A percentile compares a stretch with the other conserved stretches of the same genome.
These are phyloP conservation scores for Pistacia vera DNA, from an alignment of 345 rosid species.

Conservation along the genomic window DNA sequence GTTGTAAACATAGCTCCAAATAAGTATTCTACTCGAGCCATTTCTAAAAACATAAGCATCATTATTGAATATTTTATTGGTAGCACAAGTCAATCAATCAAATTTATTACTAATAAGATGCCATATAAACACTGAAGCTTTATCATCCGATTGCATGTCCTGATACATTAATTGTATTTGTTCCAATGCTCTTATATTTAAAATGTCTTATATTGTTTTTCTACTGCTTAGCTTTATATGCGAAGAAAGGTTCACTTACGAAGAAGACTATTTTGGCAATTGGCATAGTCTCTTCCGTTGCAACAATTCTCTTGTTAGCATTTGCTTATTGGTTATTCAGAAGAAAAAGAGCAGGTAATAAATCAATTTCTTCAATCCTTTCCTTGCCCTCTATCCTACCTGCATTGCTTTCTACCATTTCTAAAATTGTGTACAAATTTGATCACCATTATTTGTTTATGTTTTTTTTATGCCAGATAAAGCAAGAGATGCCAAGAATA, in stretches of 20 bases:
- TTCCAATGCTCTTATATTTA: no score
- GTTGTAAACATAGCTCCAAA: no score
- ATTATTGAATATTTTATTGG: no score
- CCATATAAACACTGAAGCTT: no score
- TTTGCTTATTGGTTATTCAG: conserved; percentile 4
- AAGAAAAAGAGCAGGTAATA: conserved; percentile 16
- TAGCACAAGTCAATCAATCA: no score
- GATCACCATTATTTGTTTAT: neutral
- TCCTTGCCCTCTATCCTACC: neutral
- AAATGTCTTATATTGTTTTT: neutral
- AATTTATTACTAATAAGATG: no score
- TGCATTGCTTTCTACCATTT: neutral
- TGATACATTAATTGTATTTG: no score
- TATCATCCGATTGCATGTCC: no score
- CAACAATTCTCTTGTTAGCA: neutral
- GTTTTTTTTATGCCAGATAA: conserved; percentile 22
- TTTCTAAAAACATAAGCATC: no score
- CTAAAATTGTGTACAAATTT: neutral
- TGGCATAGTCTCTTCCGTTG: neutral
- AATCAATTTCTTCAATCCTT: neutral
- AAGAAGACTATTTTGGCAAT: conserved; percentile 12
- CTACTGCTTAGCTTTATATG: conserved; percentile 15
- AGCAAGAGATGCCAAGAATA: conserved; percentile 14
- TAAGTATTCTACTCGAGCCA: no score
- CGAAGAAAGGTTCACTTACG: neutral